Conservation (phyloP, 2,329 filamentous ascomycete species). For the Hymenoscyphus albidus region DNA sequence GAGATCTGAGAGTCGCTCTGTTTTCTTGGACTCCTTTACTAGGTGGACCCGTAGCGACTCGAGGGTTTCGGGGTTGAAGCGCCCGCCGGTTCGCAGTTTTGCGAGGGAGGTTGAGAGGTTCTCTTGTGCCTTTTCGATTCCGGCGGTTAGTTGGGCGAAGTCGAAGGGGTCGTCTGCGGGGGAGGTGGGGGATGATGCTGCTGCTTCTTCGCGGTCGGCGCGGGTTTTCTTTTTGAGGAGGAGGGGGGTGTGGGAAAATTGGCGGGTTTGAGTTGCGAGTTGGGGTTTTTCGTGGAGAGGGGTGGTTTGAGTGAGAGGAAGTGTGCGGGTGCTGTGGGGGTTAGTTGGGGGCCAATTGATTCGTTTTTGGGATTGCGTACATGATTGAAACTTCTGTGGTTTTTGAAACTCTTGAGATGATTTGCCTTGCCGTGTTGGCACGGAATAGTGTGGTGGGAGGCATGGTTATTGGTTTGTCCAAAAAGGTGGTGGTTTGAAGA, state of each 20-base stretch:
- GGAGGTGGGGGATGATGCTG: conserved; percentile 10
- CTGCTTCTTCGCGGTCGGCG: conserved; percentile 22
- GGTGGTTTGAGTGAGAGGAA: neutral
- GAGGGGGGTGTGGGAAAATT: conserved; percentile 17
- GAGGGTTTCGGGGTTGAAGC: conserved; percentile 58
- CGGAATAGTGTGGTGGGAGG: conserved; percentile 21
- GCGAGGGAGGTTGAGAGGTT: conserved; percentile 58
- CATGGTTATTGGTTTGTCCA: conserved; percentile 20
- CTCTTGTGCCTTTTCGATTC: conserved; percentile 52
- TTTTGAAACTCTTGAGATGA: conserved; percentile 5
- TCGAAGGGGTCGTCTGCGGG: conserved; percentile 52
- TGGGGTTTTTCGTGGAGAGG: conserved; percentile 5
- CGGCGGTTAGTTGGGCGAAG: conserved; percentile 52
- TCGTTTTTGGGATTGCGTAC: conserved; percentile 11
- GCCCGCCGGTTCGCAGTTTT: conserved; percentile 58
- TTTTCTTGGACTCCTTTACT: conserved; percentile 48
- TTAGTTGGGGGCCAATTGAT: conserved; percentile 12
- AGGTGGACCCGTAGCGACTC: conserved; percentile 59
- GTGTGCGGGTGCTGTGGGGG: conserved; percentile 3
- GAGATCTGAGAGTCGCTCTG: conserved; percentile 54
- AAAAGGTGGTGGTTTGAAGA: neutral
- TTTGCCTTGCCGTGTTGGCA: conserved; percentile 15
- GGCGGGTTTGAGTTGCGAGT: conserved; percentile 3
- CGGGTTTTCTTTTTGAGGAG: conserved; percentile 29
- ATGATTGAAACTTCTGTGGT: conserved; percentile 17